A percentile compares a stretch with the other conserved stretches of the same genome.
Evolutionary conservation across 345 rosid species (phyloP).

Genomic region (Psidium friedrichsthalianum): DNA sequence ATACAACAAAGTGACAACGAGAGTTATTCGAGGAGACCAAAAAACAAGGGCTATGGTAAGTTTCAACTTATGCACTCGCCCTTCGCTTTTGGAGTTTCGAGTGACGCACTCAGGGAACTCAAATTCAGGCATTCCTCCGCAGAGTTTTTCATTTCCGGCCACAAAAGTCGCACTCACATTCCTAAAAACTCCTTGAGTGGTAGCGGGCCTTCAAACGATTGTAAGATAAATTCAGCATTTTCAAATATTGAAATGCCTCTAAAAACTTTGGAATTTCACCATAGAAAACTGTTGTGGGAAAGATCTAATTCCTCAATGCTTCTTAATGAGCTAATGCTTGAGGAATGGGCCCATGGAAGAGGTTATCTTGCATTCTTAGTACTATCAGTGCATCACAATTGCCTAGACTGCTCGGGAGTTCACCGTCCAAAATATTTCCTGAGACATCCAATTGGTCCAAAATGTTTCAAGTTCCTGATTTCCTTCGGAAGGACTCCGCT

Average conservation of each 20-base stretch:
- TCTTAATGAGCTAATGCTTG: too few relatives aligned
- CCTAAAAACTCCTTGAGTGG: not conserved
- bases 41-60: not conserved
- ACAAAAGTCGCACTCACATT: too few relatives aligned
- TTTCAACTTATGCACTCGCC: not conserved
- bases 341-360: too few relatives aligned
- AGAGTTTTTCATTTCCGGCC: not conserved
- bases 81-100: not conserved
- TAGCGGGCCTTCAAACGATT: not conserved
- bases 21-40: not conserved
- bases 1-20: not conserved
- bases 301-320: too few relatives aligned
- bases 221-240: too few relatives aligned
- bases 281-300: too few relatives aligned
- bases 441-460: not conserved
- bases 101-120: not conserved
- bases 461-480: not conserved
- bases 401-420: too few relatives aligned
- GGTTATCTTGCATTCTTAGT: too few relatives aligned
- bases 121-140: not conserved
- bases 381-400: too few relatives aligned
- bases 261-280: too few relatives aligned
- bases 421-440: too few relatives aligned
- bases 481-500: constrained; percentile 1
- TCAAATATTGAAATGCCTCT: too few relatives aligned